Conservation (phyloP, 768 basidiomycete species). For the Lactarius sp. region DNA sequence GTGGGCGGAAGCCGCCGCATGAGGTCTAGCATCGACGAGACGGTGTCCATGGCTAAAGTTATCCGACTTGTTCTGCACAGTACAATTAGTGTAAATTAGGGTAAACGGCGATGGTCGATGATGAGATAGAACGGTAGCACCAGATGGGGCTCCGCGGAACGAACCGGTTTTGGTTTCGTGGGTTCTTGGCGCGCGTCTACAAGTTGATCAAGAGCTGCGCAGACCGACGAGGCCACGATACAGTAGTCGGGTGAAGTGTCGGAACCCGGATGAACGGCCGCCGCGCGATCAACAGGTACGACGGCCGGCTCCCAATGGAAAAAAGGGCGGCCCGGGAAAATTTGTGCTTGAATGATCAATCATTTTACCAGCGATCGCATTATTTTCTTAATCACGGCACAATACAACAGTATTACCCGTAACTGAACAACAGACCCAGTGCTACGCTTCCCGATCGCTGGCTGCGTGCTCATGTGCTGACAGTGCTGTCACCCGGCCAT, state of each 20-base stretch:
- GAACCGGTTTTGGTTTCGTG: no score
- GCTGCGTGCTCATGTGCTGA: conserved; percentile 1
- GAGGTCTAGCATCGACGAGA: conserved; percentile 92
- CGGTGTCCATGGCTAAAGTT: conserved; percentile 50
- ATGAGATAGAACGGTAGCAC: no score
- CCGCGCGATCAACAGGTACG: background rate
- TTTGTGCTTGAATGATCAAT: no score
- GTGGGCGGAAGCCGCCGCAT: conserved; percentile 95
- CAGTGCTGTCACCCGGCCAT: conserved; percentile 30
- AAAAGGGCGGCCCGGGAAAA: no score
- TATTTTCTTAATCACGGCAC: background rate
- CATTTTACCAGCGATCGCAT: background rate
- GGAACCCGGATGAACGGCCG: background rate
- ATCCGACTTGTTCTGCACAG: no score
- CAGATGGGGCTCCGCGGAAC: no score
- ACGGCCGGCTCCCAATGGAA: no score
- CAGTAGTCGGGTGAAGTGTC: conserved; percentile 34
- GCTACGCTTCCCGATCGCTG: background rate
- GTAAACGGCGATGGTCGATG: no score
- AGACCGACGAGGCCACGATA: no score
- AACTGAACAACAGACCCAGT: background rate
- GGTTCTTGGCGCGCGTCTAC: no score
- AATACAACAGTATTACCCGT: background rate
- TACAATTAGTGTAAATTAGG: no score
- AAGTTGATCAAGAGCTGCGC: no score